A percentile compares a stretch with the other conserved stretches of the same genome.
Evolutionary conservation across 768 basidiomycete species (phyloP).

Genomic region (Lactarius akahatsu): DNA sequence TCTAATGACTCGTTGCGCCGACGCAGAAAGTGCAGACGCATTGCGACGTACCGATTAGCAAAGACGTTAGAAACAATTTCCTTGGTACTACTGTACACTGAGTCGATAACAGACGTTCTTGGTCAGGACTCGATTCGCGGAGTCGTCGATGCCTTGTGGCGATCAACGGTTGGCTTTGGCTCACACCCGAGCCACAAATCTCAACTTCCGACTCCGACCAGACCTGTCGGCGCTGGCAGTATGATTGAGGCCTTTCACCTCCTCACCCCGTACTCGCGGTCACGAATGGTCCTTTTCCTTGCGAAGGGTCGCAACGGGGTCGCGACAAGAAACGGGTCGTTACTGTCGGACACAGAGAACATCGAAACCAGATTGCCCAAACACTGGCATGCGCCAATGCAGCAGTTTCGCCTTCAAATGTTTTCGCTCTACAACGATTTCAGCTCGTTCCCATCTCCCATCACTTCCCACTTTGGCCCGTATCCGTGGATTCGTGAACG

Average conservation of each 20-base stretch:
- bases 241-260: too few relatives aligned
- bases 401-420: neutral
- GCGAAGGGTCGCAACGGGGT: neutral
- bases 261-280: neutral
- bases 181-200: too few relatives aligned
- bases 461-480: neutral
- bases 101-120: too few relatives aligned
- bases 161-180: too few relatives aligned
- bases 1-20: neutral
- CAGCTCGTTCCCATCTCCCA: neutral
- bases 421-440: neutral
- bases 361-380: neutral
- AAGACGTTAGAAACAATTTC: too few relatives aligned
- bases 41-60: neutral
- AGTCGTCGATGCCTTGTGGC: too few relatives aligned
- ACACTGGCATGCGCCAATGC: too few relatives aligned
- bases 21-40: neutral
- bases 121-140: too few relatives aligned
- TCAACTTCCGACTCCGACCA: too few relatives aligned
- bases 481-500: neutral
- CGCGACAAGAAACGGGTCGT: neutral
- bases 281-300: neutral
- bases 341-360: neutral
- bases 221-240: too few relatives aligned
- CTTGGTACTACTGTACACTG: too few relatives aligned